A percentile compares a stretch with the other conserved stretches of the same genome.
Evolutionary conservation across 768 basidiomycete genomes (phyloP).

Genomic region (Rhodotorula paludigena): DNA sequence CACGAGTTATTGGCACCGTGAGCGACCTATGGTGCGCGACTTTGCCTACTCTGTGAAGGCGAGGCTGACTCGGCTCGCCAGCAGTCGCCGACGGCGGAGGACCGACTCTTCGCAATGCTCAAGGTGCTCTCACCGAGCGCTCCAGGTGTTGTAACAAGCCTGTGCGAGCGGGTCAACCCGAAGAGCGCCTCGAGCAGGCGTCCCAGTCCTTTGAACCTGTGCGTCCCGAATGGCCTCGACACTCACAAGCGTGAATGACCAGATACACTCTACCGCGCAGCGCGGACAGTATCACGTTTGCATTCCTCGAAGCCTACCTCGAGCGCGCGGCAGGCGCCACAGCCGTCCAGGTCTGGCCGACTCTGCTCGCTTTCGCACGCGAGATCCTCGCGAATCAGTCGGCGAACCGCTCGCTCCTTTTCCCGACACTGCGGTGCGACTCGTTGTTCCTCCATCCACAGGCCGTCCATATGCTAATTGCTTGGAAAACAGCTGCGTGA

Average conservation of each 20-base stretch:
- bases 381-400: constrained; percentile 65
- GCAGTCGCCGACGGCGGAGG: constrained; percentile 34
- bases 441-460: constrained; percentile 37
- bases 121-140: constrained; percentile 78
- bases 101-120: constrained; percentile 70
- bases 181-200: constrained; percentile 7
- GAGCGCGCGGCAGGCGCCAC: constrained; percentile 78
- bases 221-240: too few species aligned
- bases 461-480: constrained; percentile 6
- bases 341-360: constrained; percentile 84
- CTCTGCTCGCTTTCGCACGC: constrained; percentile 69
- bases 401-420: constrained; percentile 67
- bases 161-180: constrained; percentile 68
- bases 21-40: not conserved
- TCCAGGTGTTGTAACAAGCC: constrained; percentile 78
- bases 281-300: constrained; percentile 77
- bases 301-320: constrained; percentile 82
- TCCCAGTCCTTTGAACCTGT: constrained; percentile 8
- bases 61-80: constrained; percentile 3
- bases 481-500: constrained; percentile 58
- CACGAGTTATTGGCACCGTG: constrained; percentile 65
- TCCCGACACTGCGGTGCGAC: constrained; percentile 68
- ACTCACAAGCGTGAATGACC: too few species aligned
- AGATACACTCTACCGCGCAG: too few species aligned
- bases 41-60: not conserved